These are phyloP conservation scores for Apiotrichum laibachii DNA, from an alignment of 1,284 basidiomycete genomes.

Conservation along the genomic window DNA sequence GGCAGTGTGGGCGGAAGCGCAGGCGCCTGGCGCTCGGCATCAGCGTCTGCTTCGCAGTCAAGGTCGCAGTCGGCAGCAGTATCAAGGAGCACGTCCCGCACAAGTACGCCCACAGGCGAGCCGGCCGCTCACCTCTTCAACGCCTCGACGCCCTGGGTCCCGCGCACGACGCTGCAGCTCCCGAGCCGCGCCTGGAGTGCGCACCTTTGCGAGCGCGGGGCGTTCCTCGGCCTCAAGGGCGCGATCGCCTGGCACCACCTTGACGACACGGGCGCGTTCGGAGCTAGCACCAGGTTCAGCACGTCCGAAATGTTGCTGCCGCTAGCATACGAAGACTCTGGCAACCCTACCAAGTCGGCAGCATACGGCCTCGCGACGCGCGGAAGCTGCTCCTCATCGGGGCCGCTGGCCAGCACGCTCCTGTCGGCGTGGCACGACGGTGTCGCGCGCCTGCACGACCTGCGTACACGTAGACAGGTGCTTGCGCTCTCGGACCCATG, in stretches of 20 bases:
- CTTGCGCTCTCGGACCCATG: constrained; percentile 41
- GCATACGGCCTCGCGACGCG: constrained; percentile 14
- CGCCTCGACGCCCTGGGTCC: constrained; percentile 37
- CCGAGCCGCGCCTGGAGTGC: constrained; percentile 39
- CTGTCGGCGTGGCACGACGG: constrained; percentile 50
- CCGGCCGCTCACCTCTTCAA: constrained; percentile 28
- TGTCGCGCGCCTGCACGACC: constrained; percentile 45
- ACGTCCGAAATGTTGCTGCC: not conserved
- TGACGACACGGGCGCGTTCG: not conserved
- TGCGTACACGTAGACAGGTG: constrained; percentile 31
- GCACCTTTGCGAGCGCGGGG: constrained; percentile 15
- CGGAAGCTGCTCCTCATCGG: not conserved
- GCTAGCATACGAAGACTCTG: not conserved
- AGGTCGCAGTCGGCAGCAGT: too few species aligned
- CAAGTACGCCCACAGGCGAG: not conserved
- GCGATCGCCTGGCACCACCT: constrained; percentile 5
- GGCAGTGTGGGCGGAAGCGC: not conserved
- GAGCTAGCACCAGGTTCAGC: too few species aligned
- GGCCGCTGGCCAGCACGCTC: constrained; percentile 10
- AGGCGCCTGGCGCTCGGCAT: not conserved
- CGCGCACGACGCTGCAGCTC: constrained; percentile 27
- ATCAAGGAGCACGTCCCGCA: not conserved
- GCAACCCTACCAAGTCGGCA: constrained; percentile 4
- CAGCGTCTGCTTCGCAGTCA: not conserved
- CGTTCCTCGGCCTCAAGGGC: constrained; percentile 15